phyloP scores from a whole-genome alignment of 176 grass and related monocot genomes.

The sorghum (Sorghum bicolor) region DNA sequence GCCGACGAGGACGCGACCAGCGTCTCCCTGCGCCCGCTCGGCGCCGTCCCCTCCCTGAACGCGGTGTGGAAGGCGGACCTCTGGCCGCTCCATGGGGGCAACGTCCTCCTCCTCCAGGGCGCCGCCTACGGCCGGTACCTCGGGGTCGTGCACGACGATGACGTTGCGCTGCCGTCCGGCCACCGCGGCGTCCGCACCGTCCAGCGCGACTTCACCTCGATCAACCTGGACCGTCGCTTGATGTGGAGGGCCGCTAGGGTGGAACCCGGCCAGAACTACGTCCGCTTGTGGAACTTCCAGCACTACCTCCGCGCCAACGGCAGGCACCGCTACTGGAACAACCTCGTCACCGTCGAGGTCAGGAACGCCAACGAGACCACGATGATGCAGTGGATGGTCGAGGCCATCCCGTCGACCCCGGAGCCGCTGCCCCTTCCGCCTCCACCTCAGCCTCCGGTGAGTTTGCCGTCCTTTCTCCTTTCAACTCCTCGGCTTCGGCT shows the following conservation, averaged over 20 bases:
- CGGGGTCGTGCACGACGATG: neutral
- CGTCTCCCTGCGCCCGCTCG: neutral
- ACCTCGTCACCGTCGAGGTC: neutral
- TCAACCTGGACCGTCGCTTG: neutral
- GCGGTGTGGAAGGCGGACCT: slow-evolving; percentile 3
- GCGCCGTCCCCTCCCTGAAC: neutral
- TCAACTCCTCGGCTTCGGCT: neutral
- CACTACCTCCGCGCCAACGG: slow-evolving; percentile 22
- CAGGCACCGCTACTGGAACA: neutral
- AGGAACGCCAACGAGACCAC: neutral
- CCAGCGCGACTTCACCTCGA: neutral
- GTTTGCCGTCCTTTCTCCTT: neutral
- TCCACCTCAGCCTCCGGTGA: neutral
- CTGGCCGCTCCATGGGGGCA: neutral
- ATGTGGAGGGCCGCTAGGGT: neutral
- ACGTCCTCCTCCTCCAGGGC: slow-evolving; percentile 4
- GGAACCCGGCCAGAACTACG: neutral
- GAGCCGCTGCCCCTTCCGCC: neutral
- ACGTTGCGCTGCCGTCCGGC: neutral
- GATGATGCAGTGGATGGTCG: slow-evolving; percentile 14
- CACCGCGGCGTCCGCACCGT: neutral
- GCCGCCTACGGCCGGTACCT: slow-evolving; percentile 38
- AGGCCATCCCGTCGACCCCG: neutral
- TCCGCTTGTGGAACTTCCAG: neutral
- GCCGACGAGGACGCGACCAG: neutral